Evolutionary conservation across 768 basidiomycete species (phyloP).

Genomic region (Leucocoprinus leucothites): DNA sequence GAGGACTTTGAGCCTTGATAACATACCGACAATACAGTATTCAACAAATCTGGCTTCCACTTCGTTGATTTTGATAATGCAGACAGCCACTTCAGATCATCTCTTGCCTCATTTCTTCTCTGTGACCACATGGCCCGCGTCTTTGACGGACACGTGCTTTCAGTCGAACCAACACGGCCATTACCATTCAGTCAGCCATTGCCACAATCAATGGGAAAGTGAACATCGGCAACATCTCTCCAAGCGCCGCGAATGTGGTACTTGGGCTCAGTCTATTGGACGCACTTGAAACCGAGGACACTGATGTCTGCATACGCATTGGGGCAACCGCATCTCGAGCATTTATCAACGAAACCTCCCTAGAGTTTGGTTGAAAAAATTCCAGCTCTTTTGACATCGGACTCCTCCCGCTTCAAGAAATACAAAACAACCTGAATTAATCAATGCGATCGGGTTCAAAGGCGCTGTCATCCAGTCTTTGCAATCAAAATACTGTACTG

Average conservation of each 20-base stretch:
- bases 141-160: neutral
- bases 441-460: neutral
- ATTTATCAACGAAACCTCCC: neutral
- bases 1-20: neutral
- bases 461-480: neutral
- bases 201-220: neutral
- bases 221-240: neutral
- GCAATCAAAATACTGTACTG: neutral
- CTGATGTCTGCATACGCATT: neutral
- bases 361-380: neutral
- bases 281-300: neutral
- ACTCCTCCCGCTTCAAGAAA: neutral
- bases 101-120: neutral
- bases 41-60: neutral
- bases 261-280: conserved; percentile 2
- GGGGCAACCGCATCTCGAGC: neutral
- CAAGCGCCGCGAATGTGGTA: neutral
- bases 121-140: neutral
- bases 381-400: neutral
- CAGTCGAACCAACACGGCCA: neutral
- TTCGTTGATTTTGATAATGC: neutral
- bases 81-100: neutral
- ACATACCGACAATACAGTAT: neutral
- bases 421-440: neutral
- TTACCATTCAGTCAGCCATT: neutral